phyloP scores from a whole-genome alignment of 495 filamentous ascomycete species.

The Lepidopterella palustris region DNA sequence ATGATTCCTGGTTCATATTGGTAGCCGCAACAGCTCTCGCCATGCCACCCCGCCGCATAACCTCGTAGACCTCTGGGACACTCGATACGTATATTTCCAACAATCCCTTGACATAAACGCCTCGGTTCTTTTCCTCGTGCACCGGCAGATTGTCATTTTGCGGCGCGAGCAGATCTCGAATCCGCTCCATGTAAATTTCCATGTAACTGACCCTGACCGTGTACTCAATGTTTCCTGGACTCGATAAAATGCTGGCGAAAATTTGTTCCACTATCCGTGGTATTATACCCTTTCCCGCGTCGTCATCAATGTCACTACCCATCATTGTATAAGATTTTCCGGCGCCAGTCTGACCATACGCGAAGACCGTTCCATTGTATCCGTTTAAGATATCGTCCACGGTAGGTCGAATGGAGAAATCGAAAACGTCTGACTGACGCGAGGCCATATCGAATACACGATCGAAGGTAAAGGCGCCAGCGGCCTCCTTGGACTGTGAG shows the following conservation, averaged over 20 bases:
- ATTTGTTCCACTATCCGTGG: slow-evolving; percentile 97
- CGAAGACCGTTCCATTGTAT: slow-evolving; percentile 98
- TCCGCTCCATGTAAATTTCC: slow-evolving; percentile 99
- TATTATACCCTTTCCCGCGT: slow-evolving; percentile 83
- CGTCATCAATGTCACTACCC: slow-evolving; percentile 93
- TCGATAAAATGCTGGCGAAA: slow-evolving; percentile 85
- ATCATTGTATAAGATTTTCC: slow-evolving; percentile 99
- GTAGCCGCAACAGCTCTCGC: slow-evolving; percentile 93
- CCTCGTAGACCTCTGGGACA: slow-evolving; percentile 92
- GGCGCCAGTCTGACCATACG: slow-evolving; percentile 96
- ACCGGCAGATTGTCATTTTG: slow-evolving; percentile 94
- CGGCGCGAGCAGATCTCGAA: slow-evolving; percentile 85
- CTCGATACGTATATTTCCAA: slow-evolving; percentile 93
- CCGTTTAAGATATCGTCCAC: slow-evolving; percentile 98
- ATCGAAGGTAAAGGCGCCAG: slow-evolving; percentile 91
- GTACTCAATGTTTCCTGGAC: slow-evolving; percentile 92
- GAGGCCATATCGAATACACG: slow-evolving; percentile 92
- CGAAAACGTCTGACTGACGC: slow-evolving; percentile 83
- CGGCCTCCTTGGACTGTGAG: slow-evolving; percentile 69
- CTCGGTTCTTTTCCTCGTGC: slow-evolving; percentile 92
- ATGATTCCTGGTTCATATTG: slow-evolving; percentile 99
- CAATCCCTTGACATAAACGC: slow-evolving; percentile 95
- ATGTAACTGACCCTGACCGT: slow-evolving; percentile 97
- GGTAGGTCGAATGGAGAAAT: slow-evolving; percentile 91
- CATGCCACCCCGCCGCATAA: slow-evolving; percentile 87